Evolutionary conservation across 495 filamentous ascomycete genomes (phyloP), one percentile per base, ranked within the genome.

Genomic region (Baudoinia panamericana): DNA sequence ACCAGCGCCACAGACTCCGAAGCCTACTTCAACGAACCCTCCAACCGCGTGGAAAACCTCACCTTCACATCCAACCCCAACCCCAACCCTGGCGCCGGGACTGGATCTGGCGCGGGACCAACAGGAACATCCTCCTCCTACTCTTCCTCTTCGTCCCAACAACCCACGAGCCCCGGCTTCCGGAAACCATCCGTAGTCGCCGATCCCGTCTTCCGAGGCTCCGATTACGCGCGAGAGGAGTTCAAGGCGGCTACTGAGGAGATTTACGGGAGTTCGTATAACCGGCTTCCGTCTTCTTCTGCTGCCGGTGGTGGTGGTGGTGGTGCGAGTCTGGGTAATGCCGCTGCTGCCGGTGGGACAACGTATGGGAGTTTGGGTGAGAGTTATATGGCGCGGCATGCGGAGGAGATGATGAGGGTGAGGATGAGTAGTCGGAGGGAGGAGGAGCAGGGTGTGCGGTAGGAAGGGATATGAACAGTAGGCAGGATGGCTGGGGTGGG

Each of bases 381-480:
- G 48, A 17, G 11, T n/a, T 51, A 36, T 25, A 51, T 51, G 48
- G 37, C 32, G 4, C 31, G 32, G 37, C 30, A 41, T 42, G 47
- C 47, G 28, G 47, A 39, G 34, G 8, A 31, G 26, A 33, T 30
- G 31, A 18, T 25, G 19, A 22, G 33, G 36, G n/a, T 41, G 38
- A 41, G 36, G 27, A 22, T 17, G 21, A 29, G n/a, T n/a, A n/a
- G n/a, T n/a, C n/a, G n/a, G n/a, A n/a, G n/a, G 40, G 20, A 35
- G 27, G 15, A 28, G 20, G 28, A 34, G 19, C 39, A 23, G 39
- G 39, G 11, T 20, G 39, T 22, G 22, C 27, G 39, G 20, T 32
- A 37, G 35, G n/a, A n/a, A 11, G 43, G 11, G 5, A 18, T 22
- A 23, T 17, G 32, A n/a, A 24, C n/a, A n/a, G n/a, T n/a, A n/a